These are phyloP conservation scores for Trichoderma sp. DNA, from an alignment of 2,329 filamentous ascomycete species.

Conservation along the genomic window DNA sequence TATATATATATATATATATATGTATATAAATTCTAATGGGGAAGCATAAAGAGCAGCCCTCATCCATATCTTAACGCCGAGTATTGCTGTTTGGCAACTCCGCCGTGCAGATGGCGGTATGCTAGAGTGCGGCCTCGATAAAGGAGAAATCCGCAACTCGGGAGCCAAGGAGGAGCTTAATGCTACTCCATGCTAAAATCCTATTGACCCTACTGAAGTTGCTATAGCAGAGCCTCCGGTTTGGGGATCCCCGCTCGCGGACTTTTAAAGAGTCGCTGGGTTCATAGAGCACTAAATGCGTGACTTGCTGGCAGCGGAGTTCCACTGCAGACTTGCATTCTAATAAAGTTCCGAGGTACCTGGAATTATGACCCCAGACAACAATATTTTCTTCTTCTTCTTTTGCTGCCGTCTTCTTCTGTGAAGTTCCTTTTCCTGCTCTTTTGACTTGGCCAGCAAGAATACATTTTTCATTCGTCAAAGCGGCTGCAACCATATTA, in stretches of 20 bases:
- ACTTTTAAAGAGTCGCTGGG: constrained; percentile 4
- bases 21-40: too few species aligned
- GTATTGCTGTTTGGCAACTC: constrained; percentile 2
- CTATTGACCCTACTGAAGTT: background rate
- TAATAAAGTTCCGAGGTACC: background rate
- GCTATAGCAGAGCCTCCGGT: background rate
- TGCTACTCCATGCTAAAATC: background rate
- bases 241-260: constrained; percentile 19
- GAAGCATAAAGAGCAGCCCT: background rate
- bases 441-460: background rate
- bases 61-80: background rate
- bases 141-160: constrained; percentile 10
- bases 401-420: background rate
- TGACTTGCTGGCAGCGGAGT: constrained; percentile 15
- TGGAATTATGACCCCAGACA: background rate
- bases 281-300: background rate
- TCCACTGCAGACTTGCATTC: background rate
- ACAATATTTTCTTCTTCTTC: background rate
- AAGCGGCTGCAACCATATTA: background rate
- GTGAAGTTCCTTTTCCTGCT: too few species aligned
- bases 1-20: too few species aligned
- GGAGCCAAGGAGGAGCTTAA: background rate
- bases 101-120: background rate
- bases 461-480: background rate
- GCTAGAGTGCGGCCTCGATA: background rate